Evolutionary conservation across 1,284 basidiomycete genomes (phyloP).

Genomic region (Marasmius oreades): DNA sequence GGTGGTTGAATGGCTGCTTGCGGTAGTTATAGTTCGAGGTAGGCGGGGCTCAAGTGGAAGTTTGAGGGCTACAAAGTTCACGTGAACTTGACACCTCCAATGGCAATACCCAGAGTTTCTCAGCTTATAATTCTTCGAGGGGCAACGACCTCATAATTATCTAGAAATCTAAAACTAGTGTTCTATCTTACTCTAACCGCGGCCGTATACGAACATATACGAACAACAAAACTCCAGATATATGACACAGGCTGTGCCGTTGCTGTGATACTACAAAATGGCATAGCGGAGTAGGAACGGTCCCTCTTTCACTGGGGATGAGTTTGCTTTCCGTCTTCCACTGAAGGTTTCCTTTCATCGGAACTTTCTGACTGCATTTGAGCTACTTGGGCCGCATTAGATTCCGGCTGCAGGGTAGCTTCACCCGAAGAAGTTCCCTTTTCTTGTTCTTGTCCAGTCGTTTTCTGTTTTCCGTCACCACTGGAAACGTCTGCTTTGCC

Average conservation of each 20-base stretch:
- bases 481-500: conserved; percentile 14
- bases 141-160: too few species aligned
- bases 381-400: neutral
- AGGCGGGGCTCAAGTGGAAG: neutral
- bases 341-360: neutral
- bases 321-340: neutral
- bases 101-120: too few species aligned
- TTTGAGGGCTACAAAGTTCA: neutral
- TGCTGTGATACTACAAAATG: too few species aligned
- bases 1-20: neutral
- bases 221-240: too few species aligned
- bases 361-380: neutral
- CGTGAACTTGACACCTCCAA: neutral
- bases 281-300: too few species aligned
- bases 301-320: neutral
- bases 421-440: neutral
- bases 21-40: neutral
- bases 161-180: too few species aligned
- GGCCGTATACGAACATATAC: too few species aligned
- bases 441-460: neutral
- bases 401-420: neutral
- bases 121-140: too few species aligned
- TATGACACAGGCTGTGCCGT: too few species aligned
- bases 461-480: conserved; percentile 7
- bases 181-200: too few species aligned